A percentile compares a stretch with the other conserved stretches of the same genome.
Conservation (phyloP, 805 yeast species). For the Schwanniomyces sp. region DNA sequence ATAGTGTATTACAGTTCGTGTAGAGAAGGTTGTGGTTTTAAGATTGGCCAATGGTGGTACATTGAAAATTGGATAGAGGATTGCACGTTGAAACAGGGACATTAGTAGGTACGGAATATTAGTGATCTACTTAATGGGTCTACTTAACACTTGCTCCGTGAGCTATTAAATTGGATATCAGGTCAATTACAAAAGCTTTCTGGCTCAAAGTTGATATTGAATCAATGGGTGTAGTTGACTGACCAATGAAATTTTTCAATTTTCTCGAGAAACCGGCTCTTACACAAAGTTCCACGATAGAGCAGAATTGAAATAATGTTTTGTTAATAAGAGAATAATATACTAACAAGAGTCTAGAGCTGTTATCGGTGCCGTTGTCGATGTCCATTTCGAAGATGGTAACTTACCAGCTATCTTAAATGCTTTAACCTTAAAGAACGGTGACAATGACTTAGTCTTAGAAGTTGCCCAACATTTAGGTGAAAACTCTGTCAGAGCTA, state of each 20-base stretch:
- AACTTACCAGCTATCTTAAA: constrained; percentile 96
- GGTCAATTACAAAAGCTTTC: background rate
- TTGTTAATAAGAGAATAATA: constrained; percentile 1
- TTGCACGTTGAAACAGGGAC: background rate
- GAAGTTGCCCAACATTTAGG: constrained; percentile 99
- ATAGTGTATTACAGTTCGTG: background rate
- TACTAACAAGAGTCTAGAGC: constrained; percentile 62
- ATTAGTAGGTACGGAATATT: background rate
- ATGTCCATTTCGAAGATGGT: constrained; percentile 98
- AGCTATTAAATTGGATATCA: background rate
- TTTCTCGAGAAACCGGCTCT: background rate
- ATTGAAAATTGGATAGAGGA: background rate
- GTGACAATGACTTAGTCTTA: constrained; percentile 78
- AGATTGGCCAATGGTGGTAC: background rate
- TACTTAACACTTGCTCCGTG: background rate
- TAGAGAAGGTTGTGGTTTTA: background rate
- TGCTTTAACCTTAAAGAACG: constrained; percentile 86
- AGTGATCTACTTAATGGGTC: background rate
- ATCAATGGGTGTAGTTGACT: constrained; percentile 5
- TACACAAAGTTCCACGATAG: background rate
- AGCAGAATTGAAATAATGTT: background rate
- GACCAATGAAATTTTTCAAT: constrained; percentile 29
- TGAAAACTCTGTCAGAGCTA: constrained; percentile 99
- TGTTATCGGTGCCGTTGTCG: constrained; percentile 99
- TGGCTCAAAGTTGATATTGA: background rate